These are phyloP conservation scores for Filobasidium uniguttulatum DNA, from an alignment of 1,284 basidiomycete genomes.

Conservation along the genomic window DNA sequence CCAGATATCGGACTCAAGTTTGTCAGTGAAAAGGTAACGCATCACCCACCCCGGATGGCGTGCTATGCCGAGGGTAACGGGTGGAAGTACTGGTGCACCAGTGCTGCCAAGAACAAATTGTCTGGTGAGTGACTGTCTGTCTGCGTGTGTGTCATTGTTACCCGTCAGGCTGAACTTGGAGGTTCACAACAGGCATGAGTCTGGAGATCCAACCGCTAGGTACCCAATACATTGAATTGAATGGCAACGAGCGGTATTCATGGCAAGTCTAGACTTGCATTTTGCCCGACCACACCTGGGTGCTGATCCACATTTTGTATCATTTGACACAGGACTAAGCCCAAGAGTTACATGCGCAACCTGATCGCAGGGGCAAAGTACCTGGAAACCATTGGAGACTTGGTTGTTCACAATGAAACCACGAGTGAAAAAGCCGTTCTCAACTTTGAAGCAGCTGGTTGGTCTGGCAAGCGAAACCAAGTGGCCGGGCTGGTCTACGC, in stretches of 20 bases:
- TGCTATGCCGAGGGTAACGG: slow-evolving; percentile 64
- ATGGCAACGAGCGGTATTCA: slow-evolving; percentile 12
- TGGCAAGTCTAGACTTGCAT: slow-evolving; percentile 3
- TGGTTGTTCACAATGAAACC: slow-evolving; percentile 53
- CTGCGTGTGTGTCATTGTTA: slow-evolving; percentile 13
- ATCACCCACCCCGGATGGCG: slow-evolving; percentile 65
- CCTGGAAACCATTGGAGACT: slow-evolving; percentile 60
- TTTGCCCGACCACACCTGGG: not conserved
- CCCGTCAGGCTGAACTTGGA: slow-evolving; percentile 20
- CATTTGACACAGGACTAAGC: slow-evolving; percentile 60
- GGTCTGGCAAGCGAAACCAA: slow-evolving; percentile 59
- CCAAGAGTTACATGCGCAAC: slow-evolving; percentile 76
- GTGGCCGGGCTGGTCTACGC: slow-evolving; percentile 52
- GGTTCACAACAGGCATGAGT: slow-evolving; percentile 50
- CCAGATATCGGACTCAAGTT: slow-evolving; percentile 45
- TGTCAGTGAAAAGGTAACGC: slow-evolving; percentile 75
- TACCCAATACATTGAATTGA: slow-evolving; percentile 9
- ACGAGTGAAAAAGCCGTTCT: slow-evolving; percentile 48
- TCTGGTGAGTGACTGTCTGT: slow-evolving; percentile 48
- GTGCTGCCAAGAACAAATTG: slow-evolving; percentile 69
- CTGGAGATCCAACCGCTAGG: slow-evolving; percentile 69
- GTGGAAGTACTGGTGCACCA: slow-evolving; percentile 60
- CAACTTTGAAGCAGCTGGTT: slow-evolving; percentile 71
- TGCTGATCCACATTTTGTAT: slow-evolving; percentile 18
- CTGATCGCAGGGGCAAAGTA: slow-evolving; percentile 81